phyloP scores from a whole-genome alignment of 352 stramenopile genomes.

The Pythium pyrilobum region DNA sequence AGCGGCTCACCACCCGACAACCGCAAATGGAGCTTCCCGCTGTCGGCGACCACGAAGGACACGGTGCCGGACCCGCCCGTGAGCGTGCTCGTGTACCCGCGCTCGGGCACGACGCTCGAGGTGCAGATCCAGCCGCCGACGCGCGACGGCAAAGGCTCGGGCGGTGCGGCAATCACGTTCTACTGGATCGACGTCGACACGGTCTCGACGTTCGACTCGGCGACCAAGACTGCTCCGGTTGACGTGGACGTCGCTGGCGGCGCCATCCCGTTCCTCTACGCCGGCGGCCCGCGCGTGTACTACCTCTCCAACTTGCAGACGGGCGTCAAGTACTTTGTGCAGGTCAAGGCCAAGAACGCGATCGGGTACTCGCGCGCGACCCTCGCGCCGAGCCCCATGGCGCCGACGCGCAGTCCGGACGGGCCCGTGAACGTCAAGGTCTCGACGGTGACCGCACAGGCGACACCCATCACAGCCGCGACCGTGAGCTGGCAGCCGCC shows the following conservation, averaged over 20 bases:
- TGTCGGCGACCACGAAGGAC: constrained; percentile 74
- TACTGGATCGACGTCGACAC: constrained; percentile 73
- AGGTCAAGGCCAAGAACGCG: constrained; percentile 71
- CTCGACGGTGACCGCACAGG: constrained; percentile 35
- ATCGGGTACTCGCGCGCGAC: constrained; percentile 65
- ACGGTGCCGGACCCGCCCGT: constrained; percentile 73
- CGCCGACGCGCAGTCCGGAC: constrained; percentile 43
- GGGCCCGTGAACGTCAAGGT: constrained; percentile 55
- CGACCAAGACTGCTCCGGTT: constrained; percentile 35
- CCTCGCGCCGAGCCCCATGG: constrained; percentile 47
- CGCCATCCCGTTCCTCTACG: constrained; percentile 50
- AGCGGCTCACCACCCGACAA: constrained; percentile 81
- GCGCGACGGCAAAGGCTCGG: constrained; percentile 51
- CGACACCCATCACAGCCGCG: constrained; percentile 42
- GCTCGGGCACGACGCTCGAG: constrained; percentile 55
- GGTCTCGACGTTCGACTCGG: constrained; percentile 66
- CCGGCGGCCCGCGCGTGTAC: constrained; percentile 56
- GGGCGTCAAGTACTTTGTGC: constrained; percentile 80
- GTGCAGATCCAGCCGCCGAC: constrained; percentile 71
- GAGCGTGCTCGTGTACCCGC: constrained; percentile 49
- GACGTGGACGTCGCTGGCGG: constrained; percentile 23
- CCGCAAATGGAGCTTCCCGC: constrained; percentile 85
- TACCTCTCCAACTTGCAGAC: constrained; percentile 63
- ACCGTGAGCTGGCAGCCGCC: constrained; percentile 75
- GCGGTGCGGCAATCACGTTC: constrained; percentile 35